Evolutionary conservation across 1,284 basidiomycete species (phyloP).

Genomic region (Cryptococcus sp.): DNA sequence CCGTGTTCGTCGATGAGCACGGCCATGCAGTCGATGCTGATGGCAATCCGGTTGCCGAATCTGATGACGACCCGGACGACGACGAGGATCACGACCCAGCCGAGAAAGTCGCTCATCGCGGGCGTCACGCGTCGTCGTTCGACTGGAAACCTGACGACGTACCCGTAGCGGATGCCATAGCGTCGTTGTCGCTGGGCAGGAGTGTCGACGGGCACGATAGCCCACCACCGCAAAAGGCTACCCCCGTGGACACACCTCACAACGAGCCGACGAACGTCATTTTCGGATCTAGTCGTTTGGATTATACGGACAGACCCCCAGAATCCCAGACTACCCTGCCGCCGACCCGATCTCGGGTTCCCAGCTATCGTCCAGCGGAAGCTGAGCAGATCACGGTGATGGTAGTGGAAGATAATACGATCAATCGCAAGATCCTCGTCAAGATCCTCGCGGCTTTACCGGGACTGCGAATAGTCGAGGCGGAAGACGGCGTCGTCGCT

Average conservation of each 20-base stretch:
- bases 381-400: constrained; percentile 29
- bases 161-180: constrained; percentile 41
- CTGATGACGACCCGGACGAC: constrained; percentile 5
- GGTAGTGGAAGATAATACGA: constrained; percentile 51
- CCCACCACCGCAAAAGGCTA: constrained; percentile 2
- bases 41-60: neutral
- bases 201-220: constrained; percentile 25
- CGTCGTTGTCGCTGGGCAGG: constrained; percentile 40
- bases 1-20: constrained; percentile 17
- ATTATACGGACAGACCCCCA: too few species aligned
- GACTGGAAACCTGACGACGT: constrained; percentile 34
- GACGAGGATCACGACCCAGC: constrained; percentile 8
- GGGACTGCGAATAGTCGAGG: constrained; percentile 22
- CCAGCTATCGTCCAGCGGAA: too few species aligned
- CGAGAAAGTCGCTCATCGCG: constrained; percentile 1
- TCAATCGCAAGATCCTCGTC: constrained; percentile 50
- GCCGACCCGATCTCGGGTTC: too few species aligned
- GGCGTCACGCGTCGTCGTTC: constrained; percentile 1
- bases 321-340: neutral
- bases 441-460: constrained; percentile 35
- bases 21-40: constrained; percentile 4
- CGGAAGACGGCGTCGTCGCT: constrained; percentile 45
- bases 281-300: too few species aligned
- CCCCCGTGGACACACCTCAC: neutral
- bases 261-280: neutral